phyloP scores from a whole-genome alignment of 169 alveolate species.

The Cryptosporidium canis region DNA sequence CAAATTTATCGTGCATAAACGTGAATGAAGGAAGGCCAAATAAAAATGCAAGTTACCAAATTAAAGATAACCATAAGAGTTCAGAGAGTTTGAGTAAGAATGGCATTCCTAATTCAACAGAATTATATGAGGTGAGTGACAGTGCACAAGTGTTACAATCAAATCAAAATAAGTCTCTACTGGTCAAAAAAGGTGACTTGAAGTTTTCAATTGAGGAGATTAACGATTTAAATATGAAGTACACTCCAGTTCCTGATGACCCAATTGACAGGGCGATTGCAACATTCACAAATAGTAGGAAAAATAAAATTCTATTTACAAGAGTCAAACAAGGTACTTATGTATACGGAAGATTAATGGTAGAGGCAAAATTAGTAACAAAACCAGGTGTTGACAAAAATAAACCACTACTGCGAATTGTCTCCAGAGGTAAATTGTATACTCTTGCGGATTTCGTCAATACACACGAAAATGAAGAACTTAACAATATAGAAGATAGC shows the following conservation, averaged over 20 bases:
- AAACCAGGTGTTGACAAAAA: conserved; percentile 69
- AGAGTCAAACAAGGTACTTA: conserved; percentile 68
- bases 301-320: conserved; percentile 41
- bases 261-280: conserved; percentile 73
- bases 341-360: conserved; percentile 72
- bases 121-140: background rate
- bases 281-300: conserved; percentile 59
- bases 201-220: conserved; percentile 65
- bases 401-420: conserved; percentile 56
- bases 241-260: conserved; percentile 63
- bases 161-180: conserved; percentile 22
- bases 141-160: background rate
- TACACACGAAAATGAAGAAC: conserved; percentile 68
- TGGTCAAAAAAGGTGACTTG: conserved; percentile 58
- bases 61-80: background rate
- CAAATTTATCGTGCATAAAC: background rate
- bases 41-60: background rate
- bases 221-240: conserved; percentile 36
- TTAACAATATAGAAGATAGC: conserved; percentile 46
- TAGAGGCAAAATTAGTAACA: conserved; percentile 69
- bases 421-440: conserved; percentile 57
- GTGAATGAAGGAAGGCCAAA: background rate
- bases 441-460: conserved; percentile 61
- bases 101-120: background rate
- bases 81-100: background rate